Conservation (phyloP, 305 asterid species). For the Fraxinus xanthoxyloides region DNA sequence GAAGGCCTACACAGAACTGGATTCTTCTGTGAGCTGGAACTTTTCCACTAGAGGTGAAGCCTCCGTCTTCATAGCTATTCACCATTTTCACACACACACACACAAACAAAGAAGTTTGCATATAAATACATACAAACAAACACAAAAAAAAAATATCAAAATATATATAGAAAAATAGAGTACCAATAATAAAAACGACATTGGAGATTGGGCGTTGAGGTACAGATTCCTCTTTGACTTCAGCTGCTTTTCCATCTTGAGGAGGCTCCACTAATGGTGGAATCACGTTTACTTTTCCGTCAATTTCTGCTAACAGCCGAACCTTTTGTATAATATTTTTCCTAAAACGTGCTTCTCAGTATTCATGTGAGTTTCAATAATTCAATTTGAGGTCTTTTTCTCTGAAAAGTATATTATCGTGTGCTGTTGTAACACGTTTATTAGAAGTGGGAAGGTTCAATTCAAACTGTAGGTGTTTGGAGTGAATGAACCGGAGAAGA, state of each 20-base stretch:
- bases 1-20: slow-evolving; percentile 54
- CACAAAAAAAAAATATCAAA: background rate
- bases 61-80: slow-evolving; percentile 88
- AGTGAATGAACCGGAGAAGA: background rate
- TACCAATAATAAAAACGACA: slow-evolving; percentile 80
- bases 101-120: background rate
- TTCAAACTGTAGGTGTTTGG: background rate
- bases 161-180: background rate
- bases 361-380: background rate
- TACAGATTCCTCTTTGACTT: background rate
- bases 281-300: background rate
- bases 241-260: slow-evolving; percentile 35
- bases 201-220: slow-evolving; percentile 53
- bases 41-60: slow-evolving; percentile 78
- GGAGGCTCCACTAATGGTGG: slow-evolving; percentile 55
- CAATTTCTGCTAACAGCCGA: background rate
- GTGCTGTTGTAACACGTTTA: background rate
- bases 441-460: background rate
- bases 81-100: background rate
- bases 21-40: slow-evolving; percentile 68
- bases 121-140: background rate
- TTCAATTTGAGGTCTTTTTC: background rate
- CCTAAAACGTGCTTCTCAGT: background rate
- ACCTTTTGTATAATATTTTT: background rate
- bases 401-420: background rate